Evolutionary conservation across 2,329 filamentous ascomycete genomes (phyloP).

Genomic region (Fusarium sulawesiense): DNA sequence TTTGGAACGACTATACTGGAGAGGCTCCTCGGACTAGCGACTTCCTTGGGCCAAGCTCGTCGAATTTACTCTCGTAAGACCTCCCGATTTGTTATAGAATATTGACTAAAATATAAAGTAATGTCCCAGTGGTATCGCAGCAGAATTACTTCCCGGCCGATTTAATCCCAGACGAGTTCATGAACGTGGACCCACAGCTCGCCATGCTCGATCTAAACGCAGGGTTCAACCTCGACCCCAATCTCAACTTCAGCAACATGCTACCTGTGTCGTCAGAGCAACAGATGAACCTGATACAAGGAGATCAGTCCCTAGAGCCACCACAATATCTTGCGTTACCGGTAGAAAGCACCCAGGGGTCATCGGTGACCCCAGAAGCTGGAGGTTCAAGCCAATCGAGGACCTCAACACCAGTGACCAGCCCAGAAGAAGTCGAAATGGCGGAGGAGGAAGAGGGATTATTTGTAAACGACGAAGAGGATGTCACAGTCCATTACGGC

Average conservation of each 20-base stretch:
- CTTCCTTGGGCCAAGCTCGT: neutral
- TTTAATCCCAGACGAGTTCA: neutral
- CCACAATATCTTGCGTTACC: neutral
- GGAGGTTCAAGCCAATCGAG: neutral
- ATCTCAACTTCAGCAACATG: neutral
- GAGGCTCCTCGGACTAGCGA: neutral
- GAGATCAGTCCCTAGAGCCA: accelerated
- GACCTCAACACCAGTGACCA: neutral
- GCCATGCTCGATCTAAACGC: neutral
- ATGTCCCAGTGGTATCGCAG: neutral
- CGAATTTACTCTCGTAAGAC: neutral
- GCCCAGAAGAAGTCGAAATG: accelerated
- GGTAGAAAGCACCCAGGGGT: neutral
- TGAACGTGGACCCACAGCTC: neutral
- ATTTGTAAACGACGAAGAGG: neutral
- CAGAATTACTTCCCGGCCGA: neutral
- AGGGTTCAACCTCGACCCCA: neutral
- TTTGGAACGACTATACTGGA: neutral
- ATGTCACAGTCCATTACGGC: neutral
- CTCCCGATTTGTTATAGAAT: accelerated
- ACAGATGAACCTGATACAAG: accelerated
- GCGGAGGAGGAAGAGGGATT: neutral
- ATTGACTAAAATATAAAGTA: neutral
- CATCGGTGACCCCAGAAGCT: neutral
- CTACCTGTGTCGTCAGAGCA: neutral